Evolutionary conservation across 257 asterid species (phyloP).

Genomic region (Petunia secreta): DNA sequence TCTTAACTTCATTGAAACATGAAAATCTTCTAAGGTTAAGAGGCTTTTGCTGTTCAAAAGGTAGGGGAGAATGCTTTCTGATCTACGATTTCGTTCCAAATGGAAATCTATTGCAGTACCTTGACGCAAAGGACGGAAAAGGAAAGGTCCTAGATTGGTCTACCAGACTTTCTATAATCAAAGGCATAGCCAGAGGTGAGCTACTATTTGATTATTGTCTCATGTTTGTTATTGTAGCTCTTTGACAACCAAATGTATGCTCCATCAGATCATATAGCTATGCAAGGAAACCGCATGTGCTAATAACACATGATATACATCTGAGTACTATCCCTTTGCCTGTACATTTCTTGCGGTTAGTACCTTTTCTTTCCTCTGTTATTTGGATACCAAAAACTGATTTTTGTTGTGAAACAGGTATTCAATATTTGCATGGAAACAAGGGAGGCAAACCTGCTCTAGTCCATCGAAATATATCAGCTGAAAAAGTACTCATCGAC

Average conservation of each 20-base stretch:
- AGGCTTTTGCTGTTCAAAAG: slow-evolving; percentile 96
- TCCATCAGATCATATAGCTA: background rate
- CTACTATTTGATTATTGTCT: background rate
- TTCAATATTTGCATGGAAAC: slow-evolving; percentile 73
- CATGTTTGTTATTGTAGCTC: background rate
- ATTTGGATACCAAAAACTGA: background rate
- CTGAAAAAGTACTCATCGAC: slow-evolving; percentile 85
- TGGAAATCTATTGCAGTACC: slow-evolving; percentile 77
- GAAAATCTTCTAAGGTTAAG: slow-evolving; percentile 79
- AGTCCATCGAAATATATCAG: slow-evolving; percentile 86
- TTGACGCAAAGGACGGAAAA: slow-evolving; percentile 59
- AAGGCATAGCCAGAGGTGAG: slow-evolving; percentile 89
- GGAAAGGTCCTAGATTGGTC: slow-evolving; percentile 83
- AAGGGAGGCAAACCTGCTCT: slow-evolving; percentile 56
- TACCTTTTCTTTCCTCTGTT: background rate
- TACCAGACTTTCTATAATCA: slow-evolving; percentile 65
- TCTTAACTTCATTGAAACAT: slow-evolving; percentile 74
- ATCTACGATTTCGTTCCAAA: slow-evolving; percentile 79
- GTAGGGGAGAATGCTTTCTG: slow-evolving; percentile 95
- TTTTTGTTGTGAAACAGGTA: slow-evolving; percentile 50
- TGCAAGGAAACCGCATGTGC: background rate
- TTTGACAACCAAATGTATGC: background rate
- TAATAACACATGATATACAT: background rate
- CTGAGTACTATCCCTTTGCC: background rate
- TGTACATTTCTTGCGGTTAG: background rate